Percentiles rank a stretch among this genome's conserved stretches.
Evolutionary conservation across 257 asterid genomes (phyloP).

Genomic region (Handroanthus guayacan): DNA sequence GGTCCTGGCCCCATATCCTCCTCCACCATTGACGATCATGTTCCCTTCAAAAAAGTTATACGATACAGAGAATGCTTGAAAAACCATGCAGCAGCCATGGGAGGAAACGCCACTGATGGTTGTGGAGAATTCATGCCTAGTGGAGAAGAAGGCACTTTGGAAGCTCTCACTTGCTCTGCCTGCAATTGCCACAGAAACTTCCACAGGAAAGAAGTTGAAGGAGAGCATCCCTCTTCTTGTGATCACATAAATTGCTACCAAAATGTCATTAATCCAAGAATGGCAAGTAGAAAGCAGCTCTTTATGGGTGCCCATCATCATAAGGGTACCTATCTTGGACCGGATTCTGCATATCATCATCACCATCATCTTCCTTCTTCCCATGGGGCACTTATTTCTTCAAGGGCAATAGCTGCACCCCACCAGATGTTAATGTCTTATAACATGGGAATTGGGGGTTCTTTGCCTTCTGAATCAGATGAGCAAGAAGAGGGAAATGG

Average conservation of each 20-base stretch:
- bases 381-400: slow-evolving; percentile 33
- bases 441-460: slow-evolving; percentile 48
- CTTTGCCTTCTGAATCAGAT: slow-evolving; percentile 61
- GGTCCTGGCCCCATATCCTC: slow-evolving; percentile 38
- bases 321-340: not conserved
- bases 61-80: slow-evolving; percentile 82
- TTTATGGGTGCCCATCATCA: slow-evolving; percentile 49
- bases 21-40: slow-evolving; percentile 40
- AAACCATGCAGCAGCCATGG: slow-evolving; percentile 95
- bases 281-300: slow-evolving; percentile 46
- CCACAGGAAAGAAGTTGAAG: slow-evolving; percentile 81
- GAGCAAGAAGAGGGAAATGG: slow-evolving; percentile 54
- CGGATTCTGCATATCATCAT: slow-evolving; percentile 26
- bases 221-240: slow-evolving; percentile 50
- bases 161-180: slow-evolving; percentile 87
- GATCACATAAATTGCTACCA: slow-evolving; percentile 32
- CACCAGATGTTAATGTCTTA: slow-evolving; percentile 77
- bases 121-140: slow-evolving; percentile 97
- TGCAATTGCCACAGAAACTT: slow-evolving; percentile 90
- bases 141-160: slow-evolving; percentile 81
- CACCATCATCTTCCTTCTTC: too few relatives aligned
- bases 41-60: slow-evolving; percentile 54
- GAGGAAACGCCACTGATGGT: slow-evolving; percentile 89
- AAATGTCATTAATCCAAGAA: slow-evolving; percentile 39
- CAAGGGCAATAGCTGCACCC: slow-evolving; percentile 47